Evolutionary conservation across 345 rosid genomes (phyloP).

Genomic region (Cochlearia excelsa): DNA sequence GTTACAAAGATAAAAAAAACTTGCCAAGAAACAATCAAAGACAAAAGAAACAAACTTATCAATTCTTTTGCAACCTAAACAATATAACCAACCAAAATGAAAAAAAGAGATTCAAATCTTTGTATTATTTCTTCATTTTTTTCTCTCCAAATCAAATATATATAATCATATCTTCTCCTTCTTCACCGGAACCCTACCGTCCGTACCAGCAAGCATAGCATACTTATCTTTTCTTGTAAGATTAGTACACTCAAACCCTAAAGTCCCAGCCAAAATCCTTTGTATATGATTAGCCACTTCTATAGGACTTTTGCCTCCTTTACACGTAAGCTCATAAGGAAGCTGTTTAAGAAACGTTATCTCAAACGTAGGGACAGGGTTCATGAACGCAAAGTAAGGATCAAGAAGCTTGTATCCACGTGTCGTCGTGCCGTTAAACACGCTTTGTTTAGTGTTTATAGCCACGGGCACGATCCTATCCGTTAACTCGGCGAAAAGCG

Average conservation of each 20-base stretch:
- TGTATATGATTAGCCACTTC: conserved; percentile 92
- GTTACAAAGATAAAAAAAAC: conserved; percentile 15
- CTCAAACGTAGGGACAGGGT: conserved; percentile 84
- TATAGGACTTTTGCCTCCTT: conserved; percentile 76
- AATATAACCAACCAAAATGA: conserved; percentile 7
- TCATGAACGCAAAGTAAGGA: conserved; percentile 92
- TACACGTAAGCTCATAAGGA: conserved; percentile 72
- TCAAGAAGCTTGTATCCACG: conserved; percentile 80
- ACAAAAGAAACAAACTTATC: conserved; percentile 22
- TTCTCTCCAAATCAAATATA: not conserved
- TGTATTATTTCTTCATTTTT: conserved; percentile 26
- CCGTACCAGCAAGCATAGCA: conserved; percentile 82
- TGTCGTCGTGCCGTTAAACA: conserved; percentile 78
- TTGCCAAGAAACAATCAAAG: conserved; percentile 16
- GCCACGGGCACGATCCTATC: conserved; percentile 92
- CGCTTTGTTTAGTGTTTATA: conserved; percentile 70
- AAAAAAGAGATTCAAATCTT: conserved; percentile 10
- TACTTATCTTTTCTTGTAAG: conserved; percentile 94
- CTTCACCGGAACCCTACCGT: conserved; percentile 49
- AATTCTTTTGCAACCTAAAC: conserved; percentile 9
- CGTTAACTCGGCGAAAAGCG: conserved; percentile 83
- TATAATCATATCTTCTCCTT: conserved; percentile 30
- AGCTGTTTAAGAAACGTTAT: conserved; percentile 84
- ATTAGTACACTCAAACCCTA: conserved; percentile 89
- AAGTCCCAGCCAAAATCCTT: conserved; percentile 73